Evolutionary conservation across 495 filamentous ascomycete species (phyloP).

Genomic region (Xylaria grammica): DNA sequence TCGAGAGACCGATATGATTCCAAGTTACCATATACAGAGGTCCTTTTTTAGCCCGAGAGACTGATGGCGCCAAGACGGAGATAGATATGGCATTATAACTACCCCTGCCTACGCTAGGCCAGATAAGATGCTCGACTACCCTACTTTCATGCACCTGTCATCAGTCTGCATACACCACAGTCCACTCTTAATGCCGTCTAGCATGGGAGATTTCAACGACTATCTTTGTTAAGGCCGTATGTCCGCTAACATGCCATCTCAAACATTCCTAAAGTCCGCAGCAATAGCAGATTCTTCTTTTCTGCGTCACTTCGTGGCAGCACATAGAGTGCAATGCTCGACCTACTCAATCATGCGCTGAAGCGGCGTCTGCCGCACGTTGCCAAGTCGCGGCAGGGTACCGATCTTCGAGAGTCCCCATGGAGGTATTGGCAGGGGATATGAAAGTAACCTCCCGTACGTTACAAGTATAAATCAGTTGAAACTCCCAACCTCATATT

Average conservation of each 20-base stretch:
- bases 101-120: neutral
- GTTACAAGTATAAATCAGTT: neutral
- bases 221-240: neutral
- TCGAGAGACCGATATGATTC: neutral
- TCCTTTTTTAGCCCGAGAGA: neutral
- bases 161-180: slow-evolving; percentile 3
- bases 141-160: slow-evolving; percentile 8
- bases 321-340: neutral
- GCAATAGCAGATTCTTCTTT: neutral
- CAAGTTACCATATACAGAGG: neutral
- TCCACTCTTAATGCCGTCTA: neutral
- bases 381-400: neutral
- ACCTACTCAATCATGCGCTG: neutral
- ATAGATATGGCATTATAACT: neutral
- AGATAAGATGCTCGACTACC: neutral
- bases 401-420: neutral
- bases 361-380: neutral
- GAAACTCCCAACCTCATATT: neutral
- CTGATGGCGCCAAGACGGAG: slow-evolving; percentile 4
- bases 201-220: neutral
- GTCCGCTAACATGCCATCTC: neutral
- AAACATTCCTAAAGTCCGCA: slow-evolving; percentile 7
- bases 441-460: too few relatives aligned
- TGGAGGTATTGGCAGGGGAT: neutral
- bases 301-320: neutral